These are phyloP conservation scores for Kwoniella dejecticola DNA, from an alignment of 768 basidiomycete genomes.

Conservation along the genomic window DNA sequence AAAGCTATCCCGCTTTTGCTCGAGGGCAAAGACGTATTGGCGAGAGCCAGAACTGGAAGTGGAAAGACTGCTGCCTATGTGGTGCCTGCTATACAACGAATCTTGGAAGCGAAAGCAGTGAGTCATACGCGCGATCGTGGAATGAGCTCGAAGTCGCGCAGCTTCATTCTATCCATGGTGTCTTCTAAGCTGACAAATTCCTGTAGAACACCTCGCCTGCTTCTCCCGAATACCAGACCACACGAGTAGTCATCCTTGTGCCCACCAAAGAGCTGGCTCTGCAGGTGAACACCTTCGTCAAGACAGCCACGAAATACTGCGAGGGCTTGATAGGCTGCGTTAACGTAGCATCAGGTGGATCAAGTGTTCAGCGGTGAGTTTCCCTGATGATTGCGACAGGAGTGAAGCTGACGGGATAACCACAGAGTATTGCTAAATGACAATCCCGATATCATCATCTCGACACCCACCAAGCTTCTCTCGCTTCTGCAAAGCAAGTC, in stretches of 20 bases:
- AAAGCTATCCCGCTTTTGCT: conserved; percentile 91
- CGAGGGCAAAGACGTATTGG: conserved; percentile 84
- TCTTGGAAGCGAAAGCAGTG: conserved; percentile 76
- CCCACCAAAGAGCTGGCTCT: conserved; percentile 92
- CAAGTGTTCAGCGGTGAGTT: conserved; percentile 53
- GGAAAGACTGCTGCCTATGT: conserved; percentile 98
- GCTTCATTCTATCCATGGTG: background rate
- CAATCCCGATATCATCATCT: conserved; percentile 74
- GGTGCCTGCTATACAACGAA: conserved; percentile 84
- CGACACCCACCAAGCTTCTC: conserved; percentile 73
- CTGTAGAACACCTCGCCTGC: conserved; percentile 26
- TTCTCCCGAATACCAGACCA: conserved; percentile 59
- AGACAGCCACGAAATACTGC: conserved; percentile 71
- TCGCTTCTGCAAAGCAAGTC: conserved; percentile 71
- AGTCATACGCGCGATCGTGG: conserved; percentile 26
- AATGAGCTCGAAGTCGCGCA: background rate
- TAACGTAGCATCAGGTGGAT: conserved; percentile 71
- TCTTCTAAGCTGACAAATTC: background rate
- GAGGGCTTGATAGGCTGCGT: conserved; percentile 67
- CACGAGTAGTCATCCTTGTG: conserved; percentile 63
- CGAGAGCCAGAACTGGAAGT: conserved; percentile 89
- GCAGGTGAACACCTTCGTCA: conserved; percentile 76
- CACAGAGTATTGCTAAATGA: conserved; percentile 65
- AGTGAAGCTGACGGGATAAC: conserved; percentile 2
- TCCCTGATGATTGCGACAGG: background rate